Evolutionary conservation across 345 rosid species (phyloP).

Genomic region (Brassica napus): Da-Ae NC_063444.1:19565001-19565500

Average conservation of each 20-base stretch:
- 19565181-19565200: conserved; percentile 25
- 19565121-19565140: conserved; percentile 27
- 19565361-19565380: conserved; percentile 13
- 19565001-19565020: conserved; percentile 3
- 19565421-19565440: neutral
- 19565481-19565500: conserved; percentile 78
- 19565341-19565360: conserved; percentile 21
- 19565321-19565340: conserved; percentile 36
- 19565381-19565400: conserved; percentile 26
- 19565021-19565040: conserved; percentile 14
- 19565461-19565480: conserved; percentile 69
- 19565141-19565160: conserved; percentile 20
- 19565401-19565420: conserved; percentile 33
- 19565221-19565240: conserved; percentile 17
- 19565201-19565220: conserved; percentile 13
- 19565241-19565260: conserved; percentile 26
- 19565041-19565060: neutral
- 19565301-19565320: conserved; percentile 25
- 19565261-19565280: conserved; percentile 24
- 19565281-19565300: conserved; percentile 20
- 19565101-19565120: conserved; percentile 40
- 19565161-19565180: conserved; percentile 12
- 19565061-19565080: conserved; percentile 2
- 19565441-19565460: conserved; percentile 49
- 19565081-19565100: conserved; percentile 23